These are phyloP conservation scores for Globisporangium recalcitrans DNA, from an alignment of 352 stramenopile species.

Conservation along the genomic window DNA sequence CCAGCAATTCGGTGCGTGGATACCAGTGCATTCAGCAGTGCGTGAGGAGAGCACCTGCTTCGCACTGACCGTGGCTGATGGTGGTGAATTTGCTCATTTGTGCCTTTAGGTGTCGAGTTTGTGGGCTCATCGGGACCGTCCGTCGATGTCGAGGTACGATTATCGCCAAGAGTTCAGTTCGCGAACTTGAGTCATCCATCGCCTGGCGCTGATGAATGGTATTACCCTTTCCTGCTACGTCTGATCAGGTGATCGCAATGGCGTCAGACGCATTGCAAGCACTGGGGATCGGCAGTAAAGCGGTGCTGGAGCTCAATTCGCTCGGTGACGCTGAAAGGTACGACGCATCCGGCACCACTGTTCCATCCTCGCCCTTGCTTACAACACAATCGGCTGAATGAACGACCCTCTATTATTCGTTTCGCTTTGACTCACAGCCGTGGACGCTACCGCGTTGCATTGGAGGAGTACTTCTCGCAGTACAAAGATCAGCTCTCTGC, in stretches of 20 bases:
- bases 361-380: not conserved
- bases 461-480: conserved; percentile 60
- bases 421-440: conserved; percentile 29
- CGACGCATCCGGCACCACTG: not conserved
- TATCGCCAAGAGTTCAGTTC: not conserved
- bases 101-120: conserved; percentile 61
- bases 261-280: conserved; percentile 48
- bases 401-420: not conserved
- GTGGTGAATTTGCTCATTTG: conserved; percentile 5
- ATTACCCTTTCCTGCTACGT: not conserved
- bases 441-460: conserved; percentile 52
- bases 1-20: conserved; percentile 72
- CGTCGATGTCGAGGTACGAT: conserved; percentile 68
- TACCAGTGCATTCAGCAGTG: not conserved
- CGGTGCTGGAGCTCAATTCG: conserved; percentile 73
- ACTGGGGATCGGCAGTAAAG: conserved; percentile 57
- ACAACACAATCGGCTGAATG: not conserved
- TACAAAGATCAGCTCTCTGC: conserved; percentile 60
- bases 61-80: not conserved
- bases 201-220: not conserved
- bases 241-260: conserved; percentile 69
- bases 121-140: conserved; percentile 70
- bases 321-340: conserved; percentile 79
- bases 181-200: not conserved
- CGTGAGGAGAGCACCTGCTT: not conserved